phyloP scores from a whole-genome alignment of 495 filamentous ascomycete genomes.

The Massariosphaeria phaeospora region DNA sequence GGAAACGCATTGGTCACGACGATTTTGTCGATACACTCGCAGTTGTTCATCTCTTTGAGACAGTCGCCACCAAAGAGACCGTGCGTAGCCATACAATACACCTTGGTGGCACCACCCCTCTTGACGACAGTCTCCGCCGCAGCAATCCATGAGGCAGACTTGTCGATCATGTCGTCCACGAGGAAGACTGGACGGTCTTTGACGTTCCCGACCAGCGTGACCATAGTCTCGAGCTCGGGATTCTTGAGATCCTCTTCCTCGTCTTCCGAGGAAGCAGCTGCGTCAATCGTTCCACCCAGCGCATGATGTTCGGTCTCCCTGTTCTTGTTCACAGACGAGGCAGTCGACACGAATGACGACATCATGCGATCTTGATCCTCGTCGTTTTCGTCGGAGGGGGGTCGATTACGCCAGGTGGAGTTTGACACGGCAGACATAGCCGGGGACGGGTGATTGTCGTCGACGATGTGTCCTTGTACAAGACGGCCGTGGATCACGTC shows the following conservation, averaged over 20 bases:
- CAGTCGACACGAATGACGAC: slow-evolving; percentile 59
- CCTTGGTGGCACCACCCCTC: slow-evolving; percentile 81
- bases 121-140: slow-evolving; percentile 97
- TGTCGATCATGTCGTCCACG: slow-evolving; percentile 99
- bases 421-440: slow-evolving; percentile 58
- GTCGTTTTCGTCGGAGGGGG: slow-evolving; percentile 42
- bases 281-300: slow-evolving; percentile 78
- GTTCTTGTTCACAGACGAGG: slow-evolving; percentile 46
- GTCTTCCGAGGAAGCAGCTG: slow-evolving; percentile 74
- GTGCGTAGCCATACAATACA: slow-evolving; percentile 97
- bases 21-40: slow-evolving; percentile 86
- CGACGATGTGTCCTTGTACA: slow-evolving; percentile 93
- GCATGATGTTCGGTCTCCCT: slow-evolving; percentile 58
- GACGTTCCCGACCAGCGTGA: slow-evolving; percentile 93
- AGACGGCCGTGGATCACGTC: slow-evolving; percentile 90
- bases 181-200: slow-evolving; percentile 80
- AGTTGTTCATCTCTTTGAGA: slow-evolving; percentile 82
- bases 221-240: slow-evolving; percentile 79
- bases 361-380: slow-evolving; percentile 55
- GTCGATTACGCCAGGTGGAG: slow-evolving; percentile 44
- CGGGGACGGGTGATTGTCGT: slow-evolving; percentile 84
- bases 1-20: slow-evolving; percentile 97
- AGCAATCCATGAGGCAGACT: slow-evolving; percentile 92
- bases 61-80: slow-evolving; percentile 88
- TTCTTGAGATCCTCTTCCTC: slow-evolving; percentile 74